Percentiles rank a stretch among this genome's conserved stretches.
phyloP scores from a whole-genome alignment of 2,329 filamentous ascomycete species.

The Herpotrichia juniperi region DNA sequence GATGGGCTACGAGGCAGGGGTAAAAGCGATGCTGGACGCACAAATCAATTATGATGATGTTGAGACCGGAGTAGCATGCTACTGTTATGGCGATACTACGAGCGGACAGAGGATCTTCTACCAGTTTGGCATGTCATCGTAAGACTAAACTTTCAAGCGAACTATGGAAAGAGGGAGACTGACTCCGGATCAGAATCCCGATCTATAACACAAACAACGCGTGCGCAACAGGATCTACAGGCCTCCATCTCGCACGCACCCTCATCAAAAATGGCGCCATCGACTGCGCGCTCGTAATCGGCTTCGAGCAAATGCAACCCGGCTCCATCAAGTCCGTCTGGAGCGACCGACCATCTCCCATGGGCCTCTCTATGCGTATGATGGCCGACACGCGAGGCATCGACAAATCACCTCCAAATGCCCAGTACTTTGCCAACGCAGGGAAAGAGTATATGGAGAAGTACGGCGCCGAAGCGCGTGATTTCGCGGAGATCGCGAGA shows the following conservation, averaged over 20 bases:
- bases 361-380: slow-evolving; percentile 74
- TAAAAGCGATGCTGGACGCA: slow-evolving; percentile 81
- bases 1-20: slow-evolving; percentile 86
- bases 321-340: slow-evolving; percentile 82
- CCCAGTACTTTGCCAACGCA: slow-evolving; percentile 94
- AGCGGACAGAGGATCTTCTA: slow-evolving; percentile 96
- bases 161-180: not conserved
- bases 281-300: slow-evolving; percentile 87
- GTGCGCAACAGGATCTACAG: slow-evolving; percentile 90
- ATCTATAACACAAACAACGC: slow-evolving; percentile 99
- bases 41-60: slow-evolving; percentile 96
- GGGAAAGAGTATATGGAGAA: slow-evolving; percentile 94
- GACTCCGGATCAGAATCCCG: slow-evolving; percentile 65
- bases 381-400: slow-evolving; percentile 81
- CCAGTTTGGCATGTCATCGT: slow-evolving; percentile 89
- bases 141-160: slow-evolving; percentile 11
- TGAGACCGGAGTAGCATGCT: slow-evolving; percentile 90
- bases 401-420: slow-evolving; percentile 79
- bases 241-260: slow-evolving; percentile 79
- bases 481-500: slow-evolving; percentile 92
- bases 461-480: slow-evolving; percentile 80
- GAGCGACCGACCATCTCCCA: slow-evolving; percentile 81
- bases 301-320: slow-evolving; percentile 97
- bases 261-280: slow-evolving; percentile 79
- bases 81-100: slow-evolving; percentile 94